phyloP scores from a whole-genome alignment of 129 eudicot species.

The Chrysanthemum seticuspe region DNA sequence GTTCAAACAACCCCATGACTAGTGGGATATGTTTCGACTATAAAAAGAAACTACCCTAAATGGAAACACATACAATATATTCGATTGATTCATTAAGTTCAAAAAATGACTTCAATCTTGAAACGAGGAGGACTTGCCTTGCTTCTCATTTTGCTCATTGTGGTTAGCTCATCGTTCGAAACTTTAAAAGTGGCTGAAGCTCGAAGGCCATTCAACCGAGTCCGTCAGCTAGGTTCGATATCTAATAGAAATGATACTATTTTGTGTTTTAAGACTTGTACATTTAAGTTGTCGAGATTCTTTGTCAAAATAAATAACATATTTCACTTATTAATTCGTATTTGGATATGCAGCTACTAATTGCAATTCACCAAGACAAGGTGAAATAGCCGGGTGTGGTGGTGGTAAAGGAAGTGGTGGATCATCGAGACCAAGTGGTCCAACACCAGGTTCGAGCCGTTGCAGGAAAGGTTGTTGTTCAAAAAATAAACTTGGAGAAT shows the following conservation, averaged over 20 bases:
- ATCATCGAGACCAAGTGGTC: constrained; percentile 19
- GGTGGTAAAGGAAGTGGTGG: constrained; percentile 9
- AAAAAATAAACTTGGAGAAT: constrained; percentile 9
- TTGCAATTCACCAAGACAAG: constrained; percentile 20
- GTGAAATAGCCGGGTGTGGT: constrained; percentile 19
- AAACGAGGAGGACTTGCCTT: constrained; percentile 18
- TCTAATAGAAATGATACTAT: neutral
- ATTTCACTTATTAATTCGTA: neutral
- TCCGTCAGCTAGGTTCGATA: constrained; percentile 28
- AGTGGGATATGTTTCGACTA: neutral
- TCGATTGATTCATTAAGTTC: neutral
- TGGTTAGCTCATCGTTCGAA: constrained; percentile 6
- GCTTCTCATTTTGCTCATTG: constrained; percentile 21
- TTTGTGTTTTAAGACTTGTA: no score
- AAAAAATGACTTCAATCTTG: constrained; percentile 13
- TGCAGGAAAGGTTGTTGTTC: constrained; percentile 25
- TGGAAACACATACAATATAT: neutral
- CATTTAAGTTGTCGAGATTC: neutral
- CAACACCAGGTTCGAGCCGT: constrained; percentile 28
- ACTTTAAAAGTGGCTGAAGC: constrained; percentile 10
- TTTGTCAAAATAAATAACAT: neutral
- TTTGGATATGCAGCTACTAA: constrained; percentile 22
- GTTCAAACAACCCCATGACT: neutral
- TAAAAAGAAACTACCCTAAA: constrained; percentile 13
- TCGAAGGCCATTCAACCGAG: constrained; percentile 13